These are phyloP conservation scores for Chondrostereum purpureum DNA, from an alignment of 1,284 basidiomycete species.

Conservation along the genomic window DNA sequence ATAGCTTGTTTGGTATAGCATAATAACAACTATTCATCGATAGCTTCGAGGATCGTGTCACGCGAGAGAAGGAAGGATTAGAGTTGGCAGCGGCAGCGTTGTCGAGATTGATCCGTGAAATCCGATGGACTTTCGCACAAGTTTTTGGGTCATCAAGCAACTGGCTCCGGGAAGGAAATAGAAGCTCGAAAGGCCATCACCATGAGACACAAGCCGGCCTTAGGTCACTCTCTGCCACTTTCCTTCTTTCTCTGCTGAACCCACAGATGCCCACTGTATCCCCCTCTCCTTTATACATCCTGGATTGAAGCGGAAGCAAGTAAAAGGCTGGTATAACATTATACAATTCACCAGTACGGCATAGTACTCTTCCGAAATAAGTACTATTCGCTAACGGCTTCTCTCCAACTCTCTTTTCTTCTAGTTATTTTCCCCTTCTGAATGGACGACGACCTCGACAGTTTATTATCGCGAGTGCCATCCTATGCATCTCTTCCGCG, in stretches of 20 bases:
- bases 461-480: conserved; percentile 11
- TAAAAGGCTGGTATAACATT: no score
- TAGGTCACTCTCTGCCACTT: background rate
- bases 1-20: no score
- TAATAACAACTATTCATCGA: no score
- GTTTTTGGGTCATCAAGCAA: background rate
- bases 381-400: no score
- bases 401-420: background rate
- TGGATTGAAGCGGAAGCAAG: no score
- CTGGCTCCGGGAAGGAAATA: background rate
- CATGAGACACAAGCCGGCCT: background rate
- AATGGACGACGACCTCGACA: background rate
- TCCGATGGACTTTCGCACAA: background rate
- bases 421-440: background rate
- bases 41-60: no score
- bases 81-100: no score
- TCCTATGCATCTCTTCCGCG: conserved; percentile 21
- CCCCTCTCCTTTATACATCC: no score
- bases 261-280: background rate
- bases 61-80: no score
- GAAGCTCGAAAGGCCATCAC: background rate
- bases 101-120: background rate
- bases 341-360: no score
- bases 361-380: no score
- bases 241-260: no score